Conservation (phyloP, 345 rosid species). For the Nasturtium officinale region DNA sequence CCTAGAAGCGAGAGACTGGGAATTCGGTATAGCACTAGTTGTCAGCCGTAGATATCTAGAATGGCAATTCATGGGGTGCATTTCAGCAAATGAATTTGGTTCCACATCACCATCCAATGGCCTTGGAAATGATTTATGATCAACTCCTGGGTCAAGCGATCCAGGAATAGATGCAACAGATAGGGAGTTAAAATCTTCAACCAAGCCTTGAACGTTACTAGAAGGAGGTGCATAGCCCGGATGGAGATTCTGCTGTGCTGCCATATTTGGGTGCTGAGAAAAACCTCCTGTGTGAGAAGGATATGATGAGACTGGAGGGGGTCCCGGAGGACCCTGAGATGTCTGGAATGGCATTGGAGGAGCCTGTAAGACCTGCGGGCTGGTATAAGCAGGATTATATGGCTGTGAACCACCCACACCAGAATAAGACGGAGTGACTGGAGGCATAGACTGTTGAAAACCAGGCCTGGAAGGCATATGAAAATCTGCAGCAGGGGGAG, state of each 20-base stretch:
- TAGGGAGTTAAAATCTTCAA: slow-evolving; percentile 84
- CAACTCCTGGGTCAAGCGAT: slow-evolving; percentile 78
- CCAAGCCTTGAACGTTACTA: slow-evolving; percentile 69
- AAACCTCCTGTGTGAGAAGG: slow-evolving; percentile 60
- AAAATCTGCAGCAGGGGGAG: slow-evolving; percentile 49
- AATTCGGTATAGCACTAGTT: slow-evolving; percentile 82
- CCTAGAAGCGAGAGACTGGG: slow-evolving; percentile 88
- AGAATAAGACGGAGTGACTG: slow-evolving; percentile 49
- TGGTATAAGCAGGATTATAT: slow-evolving; percentile 66
- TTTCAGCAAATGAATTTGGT: slow-evolving; percentile 63
- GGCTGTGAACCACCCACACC: slow-evolving; percentile 49
- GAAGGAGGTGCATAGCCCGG: slow-evolving; percentile 65
- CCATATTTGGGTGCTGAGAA: slow-evolving; percentile 47
- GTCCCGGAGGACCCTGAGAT: slow-evolving; percentile 55
- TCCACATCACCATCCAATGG: slow-evolving; percentile 95
- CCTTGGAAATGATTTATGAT: slow-evolving; percentile 78
- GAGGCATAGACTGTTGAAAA: slow-evolving; percentile 58
- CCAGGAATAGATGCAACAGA: slow-evolving; percentile 81
- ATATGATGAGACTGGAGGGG: slow-evolving; percentile 49
- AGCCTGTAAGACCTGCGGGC: slow-evolving; percentile 54
- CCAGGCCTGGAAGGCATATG: slow-evolving; percentile 48
- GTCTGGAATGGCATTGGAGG: slow-evolving; percentile 60
- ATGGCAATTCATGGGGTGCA: slow-evolving; percentile 77
- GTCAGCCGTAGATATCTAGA: slow-evolving; percentile 88
- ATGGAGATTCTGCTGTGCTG: slow-evolving; percentile 63